Base-by-base conservation (phyloP, 2,329 filamentous ascomycete species). In the Thelonectria discophora region DNA sequence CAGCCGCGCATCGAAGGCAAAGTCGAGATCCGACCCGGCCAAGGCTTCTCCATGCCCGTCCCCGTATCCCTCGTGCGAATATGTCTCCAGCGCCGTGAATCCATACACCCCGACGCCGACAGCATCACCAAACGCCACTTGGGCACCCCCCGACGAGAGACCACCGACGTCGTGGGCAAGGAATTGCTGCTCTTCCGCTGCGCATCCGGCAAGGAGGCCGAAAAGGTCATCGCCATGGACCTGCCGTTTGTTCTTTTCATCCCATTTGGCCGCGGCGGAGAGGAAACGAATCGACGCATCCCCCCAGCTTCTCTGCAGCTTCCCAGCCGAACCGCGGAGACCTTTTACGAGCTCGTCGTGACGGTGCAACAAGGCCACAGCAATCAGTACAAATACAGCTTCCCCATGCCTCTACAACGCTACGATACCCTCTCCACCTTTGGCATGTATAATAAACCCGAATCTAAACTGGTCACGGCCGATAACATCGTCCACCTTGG, bases 341-440 rank as follows among this genome's bases (percentile, higher is more conserved):
- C 95, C 47, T 97, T 85, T 76, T 99, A 98, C 80, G 95, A 99
- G 80, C 86, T 99, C 64, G 93, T 98, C 58, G 95, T 99, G 53
- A 97, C 91, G 53, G 90, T 99, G 20, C 94, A 98, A 74, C 94
- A 98, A 78, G 93, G 94, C 3, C 89, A 90, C 69, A 88, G 88
- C 70, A 88, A 92, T 64, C 93, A 97, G 79, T 93, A 92, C 78
- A 96, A 96, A 78, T 95, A 96, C 78, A 83, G 88, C 5, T 97
- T 97, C 70, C 92, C 95, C 1, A 91, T 98, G 40, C 94, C 94
- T 1, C 87, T 99, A 69, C 88, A 92, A 68, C 86, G 95, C 74
- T 99, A 98, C 80, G 95, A 99, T 77, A 99, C 94, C 1, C 83
- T 99, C 50, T 97, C 94, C 43, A 98, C 95, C 1, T 99, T 99